Base-by-base conservation (phyloP, 2,329 filamentous ascomycete species). In the Neobulgaria alba region DNA sequence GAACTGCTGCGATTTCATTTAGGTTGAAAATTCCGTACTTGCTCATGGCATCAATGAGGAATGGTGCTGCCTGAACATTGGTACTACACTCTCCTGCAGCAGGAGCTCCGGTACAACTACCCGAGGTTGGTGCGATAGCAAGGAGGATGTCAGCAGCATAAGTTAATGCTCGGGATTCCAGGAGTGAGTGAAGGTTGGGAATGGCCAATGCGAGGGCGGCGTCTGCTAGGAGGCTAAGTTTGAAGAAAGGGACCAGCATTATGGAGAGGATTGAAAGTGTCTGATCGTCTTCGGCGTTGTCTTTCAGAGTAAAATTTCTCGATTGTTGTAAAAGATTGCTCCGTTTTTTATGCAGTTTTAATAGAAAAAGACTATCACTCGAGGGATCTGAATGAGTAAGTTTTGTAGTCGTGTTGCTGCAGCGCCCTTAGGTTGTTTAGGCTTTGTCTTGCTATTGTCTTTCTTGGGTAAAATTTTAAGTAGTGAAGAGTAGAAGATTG, bases 1-100 rank as follows among this genome's bases (percentile, higher is more conserved):
- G 51, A 2, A 82, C 50, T 0, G 77, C 77, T 3, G 77, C 77
- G 53, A 78, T 72, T 46, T 78, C 74, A 16, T 65, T 67, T 5
- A 64, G 63, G 2, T 62, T 62, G 5, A 57, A 66, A 49, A 83
- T 67, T 2, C 60, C 43, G 62, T 79, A 82, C 3, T 63, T 64
- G 9, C 54, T 43, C 60, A 82, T 80, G 8, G 71, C 69, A 9
- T 60, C 51, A 48, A 63, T 63, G 42, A 81, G 67, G 41, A 62
- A 65, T 0, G 64, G 61, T 0, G 69, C 73, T 3, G 77, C 77
- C 47, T 67, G 58, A 5, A 52, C 48, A 5, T 72, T 70, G 2
- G 70, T 74, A 1, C 60, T 61, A 54, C 78, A 82, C 57, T 79
- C 73, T 3, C 56, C 59, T 4, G 66, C 50, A 23, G 62, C 65